Conservation (phyloP, 2,329 filamentous ascomycete genomes). For the Pestalotiopsis sp. region DNA sequence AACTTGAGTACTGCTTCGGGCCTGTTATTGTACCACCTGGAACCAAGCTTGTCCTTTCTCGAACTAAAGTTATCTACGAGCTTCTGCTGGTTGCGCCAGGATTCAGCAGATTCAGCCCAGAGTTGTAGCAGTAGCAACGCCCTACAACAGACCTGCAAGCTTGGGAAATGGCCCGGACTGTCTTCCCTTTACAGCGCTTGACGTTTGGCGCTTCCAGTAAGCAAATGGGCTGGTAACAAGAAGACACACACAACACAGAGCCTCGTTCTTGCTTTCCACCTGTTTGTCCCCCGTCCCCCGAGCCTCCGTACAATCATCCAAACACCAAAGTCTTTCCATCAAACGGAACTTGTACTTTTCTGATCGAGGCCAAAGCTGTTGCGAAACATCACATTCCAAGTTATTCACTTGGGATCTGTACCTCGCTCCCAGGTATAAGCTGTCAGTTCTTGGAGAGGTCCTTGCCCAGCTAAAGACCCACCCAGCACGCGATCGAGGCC, state of each 20-base stretch:
- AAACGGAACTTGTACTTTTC: not conserved
- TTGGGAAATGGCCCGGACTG: not conserved
- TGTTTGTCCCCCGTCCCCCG: not conserved
- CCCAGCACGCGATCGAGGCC: constrained; percentile 6
- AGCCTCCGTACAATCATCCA: not conserved
- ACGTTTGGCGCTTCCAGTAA: not conserved
- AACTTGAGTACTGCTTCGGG: not conserved
- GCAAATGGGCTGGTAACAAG: not conserved
- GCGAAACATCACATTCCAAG: not conserved
- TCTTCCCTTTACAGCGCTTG: not conserved
- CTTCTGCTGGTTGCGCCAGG: constrained; percentile 2
- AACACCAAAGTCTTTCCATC: not conserved
- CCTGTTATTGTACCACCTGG: not conserved
- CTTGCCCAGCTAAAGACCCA: not conserved
- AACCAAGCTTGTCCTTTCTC: not conserved
- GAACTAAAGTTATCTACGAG: constrained; percentile 4
- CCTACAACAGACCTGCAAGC: too few species aligned
- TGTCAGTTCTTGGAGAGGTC: not conserved
- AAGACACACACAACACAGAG: not conserved
- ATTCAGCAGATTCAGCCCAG: not conserved
- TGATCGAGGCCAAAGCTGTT: not conserved
- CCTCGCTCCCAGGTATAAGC: not conserved
- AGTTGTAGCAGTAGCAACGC: not conserved
- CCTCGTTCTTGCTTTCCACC: not conserved
- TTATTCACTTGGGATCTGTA: too few species aligned